phyloP scores from a whole-genome alignment of 352 stramenopile genomes.

The Pythium plurisporium region DNA sequence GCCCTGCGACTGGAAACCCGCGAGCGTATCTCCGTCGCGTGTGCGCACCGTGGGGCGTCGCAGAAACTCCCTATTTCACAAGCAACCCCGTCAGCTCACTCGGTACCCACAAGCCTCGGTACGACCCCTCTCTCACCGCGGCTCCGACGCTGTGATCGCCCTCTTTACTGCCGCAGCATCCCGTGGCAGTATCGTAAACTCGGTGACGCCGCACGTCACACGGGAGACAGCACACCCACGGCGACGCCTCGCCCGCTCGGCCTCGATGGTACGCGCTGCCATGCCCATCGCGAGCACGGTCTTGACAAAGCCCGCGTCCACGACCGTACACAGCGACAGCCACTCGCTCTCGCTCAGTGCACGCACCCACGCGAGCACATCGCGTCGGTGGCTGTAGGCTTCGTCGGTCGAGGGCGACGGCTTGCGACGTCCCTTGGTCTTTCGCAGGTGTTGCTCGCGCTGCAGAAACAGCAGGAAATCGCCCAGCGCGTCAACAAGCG shows the following conservation, averaged over 20 bases:
- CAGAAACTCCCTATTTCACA: slow-evolving; percentile 19
- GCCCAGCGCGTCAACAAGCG: slow-evolving; percentile 39
- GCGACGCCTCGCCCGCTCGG: slow-evolving; percentile 12
- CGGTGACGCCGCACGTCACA: slow-evolving; percentile 20
- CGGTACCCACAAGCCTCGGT: neutral
- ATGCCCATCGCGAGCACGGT: slow-evolving; percentile 72
- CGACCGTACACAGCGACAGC: slow-evolving; percentile 56
- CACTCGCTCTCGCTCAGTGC: slow-evolving; percentile 36
- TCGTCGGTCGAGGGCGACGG: neutral
- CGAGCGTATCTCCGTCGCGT: slow-evolving; percentile 23
- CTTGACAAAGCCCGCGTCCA: slow-evolving; percentile 72
- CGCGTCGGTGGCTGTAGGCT: slow-evolving; percentile 27
- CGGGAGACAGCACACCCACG: neutral
- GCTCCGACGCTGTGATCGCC: neutral
- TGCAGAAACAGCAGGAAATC: slow-evolving; percentile 49
- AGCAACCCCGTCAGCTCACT: neutral
- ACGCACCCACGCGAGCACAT: slow-evolving; percentile 50
- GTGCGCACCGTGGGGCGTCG: slow-evolving; percentile 6
- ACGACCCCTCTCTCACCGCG: neutral
- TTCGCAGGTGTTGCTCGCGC: slow-evolving; percentile 17
- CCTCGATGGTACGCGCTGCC: slow-evolving; percentile 14
- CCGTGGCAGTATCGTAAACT: slow-evolving; percentile 53
- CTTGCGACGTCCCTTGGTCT: slow-evolving; percentile 2
- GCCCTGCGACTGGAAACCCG: slow-evolving; percentile 38
- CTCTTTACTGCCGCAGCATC: neutral